Evolutionary conservation across 108 stramenopile species (phyloP), one percentile per base, ranked within the genome.

Genomic region (Nitzschia sp.): DNA sequence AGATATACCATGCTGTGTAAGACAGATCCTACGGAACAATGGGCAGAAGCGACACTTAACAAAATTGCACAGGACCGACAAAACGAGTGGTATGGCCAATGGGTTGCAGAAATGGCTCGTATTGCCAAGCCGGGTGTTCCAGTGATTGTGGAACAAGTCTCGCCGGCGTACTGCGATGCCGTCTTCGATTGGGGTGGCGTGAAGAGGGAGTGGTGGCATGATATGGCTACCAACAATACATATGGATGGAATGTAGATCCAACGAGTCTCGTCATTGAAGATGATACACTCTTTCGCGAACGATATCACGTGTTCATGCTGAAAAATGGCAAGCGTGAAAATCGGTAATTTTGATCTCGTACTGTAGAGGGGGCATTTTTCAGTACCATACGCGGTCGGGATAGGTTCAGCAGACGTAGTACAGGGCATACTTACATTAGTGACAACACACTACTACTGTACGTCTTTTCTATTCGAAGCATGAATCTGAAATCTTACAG

Each of bases 271-370:
- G 62, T 47, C 25, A 71, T 82, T 32, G 63, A 41, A 29, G 64
- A 71, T 19, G 73, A 69, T 29, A 34, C n/a, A 17, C 33, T 68
- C 21, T 69, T 66, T 41, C 34, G 23, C 34, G 27, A 66, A 28
- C 67, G 81, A 30, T 82, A 82, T 53, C 64, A 82, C 55, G 73
- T 82, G 1, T 75, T 76, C 38, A 76, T 80, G 79, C 69, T 72
- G 26, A 80, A 80, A 45, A 76, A 71, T 21, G 66, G 66, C 0
- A 38, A 54, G 2, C 60, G 38, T 21, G 38, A 61, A 6, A 61
- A 50, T 41, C 38, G 38, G 38, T 41, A 13, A 41, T 41, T n/a
- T n/a, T n/a, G n/a, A n/a, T n/a, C n/a, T n/a, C n/a, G n/a, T n/a
- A n/a, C n/a, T n/a, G n/a, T n/a, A n/a, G n/a, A n/a, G n/a, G n/a